A percentile compares a stretch with the other conserved stretches of the same genome.
These are phyloP conservation scores for Laburnicola sp. DNA, from an alignment of 2,329 filamentous ascomycete species.

Conservation along the genomic window DNA sequence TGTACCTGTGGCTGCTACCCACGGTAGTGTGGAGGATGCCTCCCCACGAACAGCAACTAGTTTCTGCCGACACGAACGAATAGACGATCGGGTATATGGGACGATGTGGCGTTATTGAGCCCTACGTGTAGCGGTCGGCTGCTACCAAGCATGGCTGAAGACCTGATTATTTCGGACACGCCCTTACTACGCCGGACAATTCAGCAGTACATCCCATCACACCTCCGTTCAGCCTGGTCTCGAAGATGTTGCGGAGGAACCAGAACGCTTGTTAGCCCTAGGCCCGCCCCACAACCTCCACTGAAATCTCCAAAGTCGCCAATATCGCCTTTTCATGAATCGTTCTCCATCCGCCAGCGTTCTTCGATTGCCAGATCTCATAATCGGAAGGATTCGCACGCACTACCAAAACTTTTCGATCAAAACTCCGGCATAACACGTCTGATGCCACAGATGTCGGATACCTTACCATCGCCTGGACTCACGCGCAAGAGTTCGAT, in stretches of 20 bases:
- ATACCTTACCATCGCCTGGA: conserved; percentile 50
- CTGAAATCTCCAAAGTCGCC: conserved; percentile 29
- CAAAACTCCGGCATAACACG: conserved; percentile 29
- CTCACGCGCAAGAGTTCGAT: conserved; percentile 30
- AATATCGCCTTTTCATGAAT: conserved; percentile 32
- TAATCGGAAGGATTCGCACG: conserved; percentile 26
- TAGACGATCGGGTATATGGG: conserved; percentile 41
- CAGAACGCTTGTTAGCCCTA: conserved; percentile 38
- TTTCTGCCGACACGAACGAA: conserved; percentile 22
- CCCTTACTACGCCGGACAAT: conserved; percentile 49
- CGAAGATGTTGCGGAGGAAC: conserved; percentile 44
- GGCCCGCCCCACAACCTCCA: conserved; percentile 40
- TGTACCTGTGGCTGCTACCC: conserved; percentile 21
- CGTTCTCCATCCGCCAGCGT: conserved; percentile 33
- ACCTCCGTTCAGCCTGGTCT: conserved; percentile 46
- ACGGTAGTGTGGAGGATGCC: conserved; percentile 26
- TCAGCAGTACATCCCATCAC: conserved; percentile 45
- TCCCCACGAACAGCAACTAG: neutral
- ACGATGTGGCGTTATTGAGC: conserved; percentile 28
- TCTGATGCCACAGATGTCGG: conserved; percentile 48
- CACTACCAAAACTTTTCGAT: conserved; percentile 23
- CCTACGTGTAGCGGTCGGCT: conserved; percentile 20
- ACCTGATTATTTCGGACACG: conserved; percentile 42
- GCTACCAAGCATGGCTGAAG: conserved; percentile 34
- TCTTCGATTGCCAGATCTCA: conserved; percentile 24